Base-by-base conservation (phyloP, 805 yeast species). In the Wickerhamomyces alni region DNA sequence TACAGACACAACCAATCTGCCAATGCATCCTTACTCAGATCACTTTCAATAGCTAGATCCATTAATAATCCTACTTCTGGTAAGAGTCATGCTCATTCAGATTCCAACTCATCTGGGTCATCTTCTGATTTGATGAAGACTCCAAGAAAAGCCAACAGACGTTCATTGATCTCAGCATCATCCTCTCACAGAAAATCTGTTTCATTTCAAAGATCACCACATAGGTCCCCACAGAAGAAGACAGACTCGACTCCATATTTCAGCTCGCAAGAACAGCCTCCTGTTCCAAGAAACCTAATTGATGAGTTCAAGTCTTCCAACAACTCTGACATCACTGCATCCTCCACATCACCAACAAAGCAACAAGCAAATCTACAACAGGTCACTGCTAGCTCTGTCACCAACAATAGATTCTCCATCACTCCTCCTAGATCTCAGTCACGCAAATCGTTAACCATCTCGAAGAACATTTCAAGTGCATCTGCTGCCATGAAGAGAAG, bases 1-100 rank as follows among this genome's bases (percentile, higher is more conserved):
- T 87, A 87, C 59, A 70, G 94, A 48, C 82, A 82, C 50, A 86
- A 81, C 41, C 91, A 83, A 34, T 51, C 57, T 31, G 34, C 26
- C 16, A 52, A 54, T 35, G 47, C 57, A 5, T 46, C 52, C n/a
- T 35, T 55, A 29, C 46, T 54, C 30, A 54, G 59, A 50, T 55
- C 59, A 9, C 38, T 55, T 30, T 55, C 59, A 17, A 54, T 55
- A 42, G 59, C 59, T 18, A 55, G 47, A 42, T 55, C 59, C 9
- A 52, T 55, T 22, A 53, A 48, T 35, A 44, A 48, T 36, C 42
- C 43, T 24, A 26, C 34, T 33, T 16, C 31, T 28, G 26, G 17
- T 24, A 31, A 37, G 21, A 22, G 42, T 13, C 28, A 46, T n/a
- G n/a, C n/a, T n/a, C n/a, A n/a, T n/a, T n/a, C n/a, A n/a, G n/a